phyloP scores from a whole-genome alignment of 352 stramenopile genomes.

The Globisporangium abappressorium region DNA sequence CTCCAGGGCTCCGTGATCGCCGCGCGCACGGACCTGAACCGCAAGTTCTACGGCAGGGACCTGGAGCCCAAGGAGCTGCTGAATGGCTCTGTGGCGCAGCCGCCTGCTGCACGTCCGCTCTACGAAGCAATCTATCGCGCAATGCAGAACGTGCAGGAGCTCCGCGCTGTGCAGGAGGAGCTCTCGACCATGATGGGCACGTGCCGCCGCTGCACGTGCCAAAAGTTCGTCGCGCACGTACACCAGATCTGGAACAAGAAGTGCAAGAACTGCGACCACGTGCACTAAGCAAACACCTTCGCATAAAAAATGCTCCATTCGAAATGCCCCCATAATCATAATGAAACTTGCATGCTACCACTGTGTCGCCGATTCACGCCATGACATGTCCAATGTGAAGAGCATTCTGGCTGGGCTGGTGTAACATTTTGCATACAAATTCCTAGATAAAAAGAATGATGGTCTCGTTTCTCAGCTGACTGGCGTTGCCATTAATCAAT shows the following conservation, averaged over 20 bases:
- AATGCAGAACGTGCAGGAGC: constrained; percentile 18
- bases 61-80: constrained; percentile 27
- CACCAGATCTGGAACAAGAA: constrained; percentile 31
- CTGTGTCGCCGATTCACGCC: no score
- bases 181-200: constrained; percentile 17
- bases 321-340: no score
- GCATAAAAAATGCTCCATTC: no score
- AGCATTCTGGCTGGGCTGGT: no score
- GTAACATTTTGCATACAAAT: background rate
- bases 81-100: constrained; percentile 25
- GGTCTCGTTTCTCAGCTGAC: background rate
- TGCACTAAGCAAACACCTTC: constrained; percentile 7
- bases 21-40: constrained; percentile 69
- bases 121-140: constrained; percentile 31
- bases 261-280: constrained; percentile 29
- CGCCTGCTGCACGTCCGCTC: constrained; percentile 18
- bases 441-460: background rate
- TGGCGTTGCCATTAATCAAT: background rate
- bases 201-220: constrained; percentile 21
- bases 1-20: constrained; percentile 73
- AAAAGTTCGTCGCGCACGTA: constrained; percentile 21
- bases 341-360: no score
- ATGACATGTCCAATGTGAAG: no score
- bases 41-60: constrained; percentile 75
- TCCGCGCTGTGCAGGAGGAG: background rate